Evolutionary conservation across 2,329 filamentous ascomycete species (phyloP).

Genomic region (Talaromyces sp.): DNA sequence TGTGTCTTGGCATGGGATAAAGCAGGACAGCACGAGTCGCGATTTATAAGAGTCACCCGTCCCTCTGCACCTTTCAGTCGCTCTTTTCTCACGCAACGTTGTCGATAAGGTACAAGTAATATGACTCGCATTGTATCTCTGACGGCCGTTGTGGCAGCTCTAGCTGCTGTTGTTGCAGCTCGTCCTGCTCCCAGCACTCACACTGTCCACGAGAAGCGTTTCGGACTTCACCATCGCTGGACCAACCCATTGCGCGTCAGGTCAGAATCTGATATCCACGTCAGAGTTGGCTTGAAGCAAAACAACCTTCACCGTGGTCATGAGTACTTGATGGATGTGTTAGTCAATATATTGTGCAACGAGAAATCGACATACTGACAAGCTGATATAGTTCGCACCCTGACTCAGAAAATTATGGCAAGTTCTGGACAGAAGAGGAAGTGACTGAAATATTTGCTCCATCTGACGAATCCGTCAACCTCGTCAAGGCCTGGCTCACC

Average conservation of each 20-base stretch:
- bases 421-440: constrained; percentile 43
- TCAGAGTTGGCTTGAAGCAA: constrained; percentile 17
- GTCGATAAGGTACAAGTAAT: background rate
- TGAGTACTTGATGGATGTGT: constrained; percentile 18
- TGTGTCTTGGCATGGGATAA: background rate
- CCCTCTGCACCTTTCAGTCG: background rate
- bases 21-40: background rate
- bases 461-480: constrained; percentile 45
- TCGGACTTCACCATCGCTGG: constrained; percentile 12
- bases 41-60: background rate
- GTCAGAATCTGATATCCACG: constrained; percentile 10
- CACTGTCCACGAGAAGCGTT: constrained; percentile 14
- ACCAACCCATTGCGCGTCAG: constrained; percentile 4
- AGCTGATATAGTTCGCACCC: constrained; percentile 32
- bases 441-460: constrained; percentile 45
- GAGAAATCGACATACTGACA: background rate
- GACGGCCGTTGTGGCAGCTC: constrained; percentile 12
- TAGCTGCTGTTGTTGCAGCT: constrained; percentile 11
- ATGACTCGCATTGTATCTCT: constrained; percentile 12
- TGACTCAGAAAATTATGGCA: constrained; percentile 40
- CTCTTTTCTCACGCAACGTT: background rate
- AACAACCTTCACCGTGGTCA: constrained; percentile 15
- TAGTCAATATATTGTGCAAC: background rate
- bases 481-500: constrained; percentile 55
- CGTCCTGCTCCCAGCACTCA: constrained; percentile 15